phyloP scores from a whole-genome alignment of 306 rosid genomes.

The Oemleria cerasiformis region DNA sequence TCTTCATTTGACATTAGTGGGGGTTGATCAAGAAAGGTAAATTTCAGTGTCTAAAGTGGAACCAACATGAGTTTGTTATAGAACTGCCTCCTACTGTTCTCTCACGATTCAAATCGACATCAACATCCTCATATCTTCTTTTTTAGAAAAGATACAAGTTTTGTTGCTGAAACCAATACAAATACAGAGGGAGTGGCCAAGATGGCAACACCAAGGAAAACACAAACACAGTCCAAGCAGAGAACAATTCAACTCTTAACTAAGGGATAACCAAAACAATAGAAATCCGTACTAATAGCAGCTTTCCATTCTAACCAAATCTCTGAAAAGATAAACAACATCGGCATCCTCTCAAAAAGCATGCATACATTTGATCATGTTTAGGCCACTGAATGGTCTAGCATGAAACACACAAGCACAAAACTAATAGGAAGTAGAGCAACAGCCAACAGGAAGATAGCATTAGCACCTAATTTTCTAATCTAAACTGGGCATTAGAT shows the following conservation, averaged over 20 bases:
- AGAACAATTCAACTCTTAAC: too few relatives aligned
- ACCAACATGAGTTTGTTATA: background rate
- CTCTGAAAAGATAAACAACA: background rate
- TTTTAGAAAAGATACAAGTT: too few relatives aligned
- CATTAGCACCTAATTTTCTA: slow-evolving; percentile 2
- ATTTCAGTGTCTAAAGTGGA: background rate
- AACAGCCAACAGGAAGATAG: background rate
- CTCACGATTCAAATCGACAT: slow-evolving; percentile 5
- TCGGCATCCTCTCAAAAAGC: background rate
- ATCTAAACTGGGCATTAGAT: background rate
- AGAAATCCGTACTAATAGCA: too few relatives aligned
- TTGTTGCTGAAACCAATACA: too few relatives aligned
- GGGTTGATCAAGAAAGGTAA: background rate
- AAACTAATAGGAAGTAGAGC: background rate
- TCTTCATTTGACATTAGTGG: background rate
- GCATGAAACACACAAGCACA: background rate
- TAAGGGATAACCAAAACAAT: too few relatives aligned
- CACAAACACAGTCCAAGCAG: too few relatives aligned
- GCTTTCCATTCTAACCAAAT: background rate
- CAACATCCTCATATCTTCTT: background rate
- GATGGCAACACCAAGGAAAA: too few relatives aligned
- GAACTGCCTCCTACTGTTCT: background rate
- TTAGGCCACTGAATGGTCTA: background rate
- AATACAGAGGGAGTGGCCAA: too few relatives aligned
- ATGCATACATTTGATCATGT: background rate